These are phyloP conservation scores for Zygosaccharomyces pseudobailii DNA, from an alignment of 1,139 yeast species.

Conservation along the genomic window DNA sequence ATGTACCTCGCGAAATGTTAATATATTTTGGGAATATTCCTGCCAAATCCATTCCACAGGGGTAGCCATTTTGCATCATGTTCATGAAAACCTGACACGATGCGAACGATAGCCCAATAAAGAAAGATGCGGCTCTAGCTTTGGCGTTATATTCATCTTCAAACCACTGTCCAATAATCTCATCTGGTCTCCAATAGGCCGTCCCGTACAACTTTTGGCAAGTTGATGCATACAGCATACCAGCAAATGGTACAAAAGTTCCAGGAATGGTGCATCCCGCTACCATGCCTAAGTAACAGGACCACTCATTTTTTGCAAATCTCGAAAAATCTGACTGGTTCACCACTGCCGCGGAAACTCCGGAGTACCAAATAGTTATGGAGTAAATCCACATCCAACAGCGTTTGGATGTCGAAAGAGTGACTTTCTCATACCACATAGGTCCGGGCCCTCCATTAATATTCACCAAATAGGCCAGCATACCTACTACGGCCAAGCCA, in stretches of 20 bases:
- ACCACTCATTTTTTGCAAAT: slow-evolving; percentile 33
- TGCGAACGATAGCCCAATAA: slow-evolving; percentile 29
- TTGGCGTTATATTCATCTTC: slow-evolving; percentile 20
- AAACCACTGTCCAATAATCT: slow-evolving; percentile 26
- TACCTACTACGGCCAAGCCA: slow-evolving; percentile 34
- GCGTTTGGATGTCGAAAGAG: slow-evolving; percentile 18
- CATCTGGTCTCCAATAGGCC: slow-evolving; percentile 32
- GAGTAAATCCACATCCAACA: slow-evolving; percentile 35
- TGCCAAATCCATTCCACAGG: slow-evolving; percentile 39
- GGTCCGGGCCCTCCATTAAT: slow-evolving; percentile 29
- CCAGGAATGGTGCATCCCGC: slow-evolving; percentile 34
- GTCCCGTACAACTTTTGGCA: slow-evolving; percentile 24
- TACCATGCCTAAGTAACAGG: slow-evolving; percentile 26
- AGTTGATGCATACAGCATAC: slow-evolving; percentile 37
- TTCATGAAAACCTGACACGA: slow-evolving; percentile 31
- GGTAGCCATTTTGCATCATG: slow-evolving; percentile 33
- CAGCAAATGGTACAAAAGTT: slow-evolving; percentile 39
- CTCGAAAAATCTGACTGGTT: slow-evolving; percentile 45
- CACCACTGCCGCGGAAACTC: slow-evolving; percentile 39
- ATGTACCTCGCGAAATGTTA: slow-evolving; percentile 36
- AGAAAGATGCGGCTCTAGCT: slow-evolving; percentile 33
- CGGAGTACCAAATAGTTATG: slow-evolving; percentile 36
- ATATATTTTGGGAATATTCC: slow-evolving; percentile 34
- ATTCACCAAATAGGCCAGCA: slow-evolving; percentile 28
- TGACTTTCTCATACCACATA: slow-evolving; percentile 21